Percentiles rank a stretch among this genome's conserved stretches.
Evolutionary conservation across 176 grass and related monocot species (phyloP).

Genomic region (Bothriochloa decipiens): DNA sequence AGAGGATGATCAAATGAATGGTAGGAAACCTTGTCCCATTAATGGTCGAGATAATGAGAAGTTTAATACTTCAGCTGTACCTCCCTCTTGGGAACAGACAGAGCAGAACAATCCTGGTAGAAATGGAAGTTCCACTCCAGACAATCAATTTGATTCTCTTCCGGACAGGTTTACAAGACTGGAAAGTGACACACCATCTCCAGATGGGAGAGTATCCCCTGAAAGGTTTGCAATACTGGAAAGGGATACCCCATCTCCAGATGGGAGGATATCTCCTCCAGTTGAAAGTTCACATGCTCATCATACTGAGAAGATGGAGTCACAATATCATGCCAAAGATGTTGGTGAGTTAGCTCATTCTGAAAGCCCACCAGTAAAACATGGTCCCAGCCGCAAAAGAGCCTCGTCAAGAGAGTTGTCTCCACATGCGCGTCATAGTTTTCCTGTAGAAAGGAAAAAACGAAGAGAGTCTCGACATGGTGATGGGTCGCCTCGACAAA

Average conservation of each 20-base stretch:
- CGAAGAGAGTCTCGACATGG: slow-evolving; percentile 41
- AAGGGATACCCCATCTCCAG: slow-evolving; percentile 52
- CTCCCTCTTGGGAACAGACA: slow-evolving; percentile 40
- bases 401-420: slow-evolving; percentile 54
- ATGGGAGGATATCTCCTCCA: slow-evolving; percentile 41
- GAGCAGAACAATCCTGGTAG: slow-evolving; percentile 43
- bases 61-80: slow-evolving; percentile 41
- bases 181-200: slow-evolving; percentile 52
- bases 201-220: slow-evolving; percentile 46
- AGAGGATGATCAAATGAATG: slow-evolving; percentile 53
- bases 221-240: slow-evolving; percentile 51
- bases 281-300: slow-evolving; percentile 39
- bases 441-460: slow-evolving; percentile 47
- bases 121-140: slow-evolving; percentile 48
- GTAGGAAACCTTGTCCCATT: slow-evolving; percentile 43
- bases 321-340: slow-evolving; percentile 32
- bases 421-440: slow-evolving; percentile 41
- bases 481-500: slow-evolving; percentile 49
- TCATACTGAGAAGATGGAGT: slow-evolving; percentile 42
- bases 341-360: slow-evolving; percentile 43
- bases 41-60: slow-evolving; percentile 46
- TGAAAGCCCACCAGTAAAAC: slow-evolving; percentile 51
- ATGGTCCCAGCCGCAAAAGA: slow-evolving; percentile 45
- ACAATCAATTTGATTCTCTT: slow-evolving; percentile 42
- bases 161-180: slow-evolving; percentile 42